phyloP scores from a whole-genome alignment of 148 eudicot genomes.

The Vaccinium corymbosum region DNA sequence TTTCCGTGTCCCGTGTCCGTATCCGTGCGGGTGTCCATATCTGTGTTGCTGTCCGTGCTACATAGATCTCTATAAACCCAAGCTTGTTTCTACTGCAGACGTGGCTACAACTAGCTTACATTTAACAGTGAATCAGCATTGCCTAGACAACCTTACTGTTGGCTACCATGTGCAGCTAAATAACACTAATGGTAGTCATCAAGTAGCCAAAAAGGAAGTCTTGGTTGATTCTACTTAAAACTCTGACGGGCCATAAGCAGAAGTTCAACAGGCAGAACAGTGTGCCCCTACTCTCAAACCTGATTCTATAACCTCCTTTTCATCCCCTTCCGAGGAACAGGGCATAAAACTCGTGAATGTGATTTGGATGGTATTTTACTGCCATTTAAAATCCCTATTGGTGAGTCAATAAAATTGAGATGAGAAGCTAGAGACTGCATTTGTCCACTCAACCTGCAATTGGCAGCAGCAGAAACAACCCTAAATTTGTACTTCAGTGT shows the following conservation, averaged over 20 bases:
- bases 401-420: background rate
- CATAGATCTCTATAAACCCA: slow-evolving; percentile 3
- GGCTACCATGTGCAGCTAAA: background rate
- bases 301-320: background rate
- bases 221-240: background rate
- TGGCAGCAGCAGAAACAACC: background rate
- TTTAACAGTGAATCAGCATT: background rate
- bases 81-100: background rate
- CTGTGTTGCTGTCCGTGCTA: too few species aligned
- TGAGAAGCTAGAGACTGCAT: background rate
- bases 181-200: background rate
- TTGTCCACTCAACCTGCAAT: background rate
- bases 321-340: background rate
- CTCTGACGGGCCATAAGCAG: background rate
- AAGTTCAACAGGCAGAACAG: background rate
- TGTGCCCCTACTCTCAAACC: background rate
- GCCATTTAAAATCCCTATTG: background rate
- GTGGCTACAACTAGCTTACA: background rate
- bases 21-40: too few species aligned
- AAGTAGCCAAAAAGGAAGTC: background rate
- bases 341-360: background rate
- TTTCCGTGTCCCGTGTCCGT: too few species aligned
- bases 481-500: background rate
- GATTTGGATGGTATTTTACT: background rate
- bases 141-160: background rate